A percentile compares a stretch with the other conserved stretches of the same genome.
These are phyloP conservation scores for Yarrowia yakushimensis DNA, from an alignment of 805 yeast species.

Conservation along the genomic window DNA sequence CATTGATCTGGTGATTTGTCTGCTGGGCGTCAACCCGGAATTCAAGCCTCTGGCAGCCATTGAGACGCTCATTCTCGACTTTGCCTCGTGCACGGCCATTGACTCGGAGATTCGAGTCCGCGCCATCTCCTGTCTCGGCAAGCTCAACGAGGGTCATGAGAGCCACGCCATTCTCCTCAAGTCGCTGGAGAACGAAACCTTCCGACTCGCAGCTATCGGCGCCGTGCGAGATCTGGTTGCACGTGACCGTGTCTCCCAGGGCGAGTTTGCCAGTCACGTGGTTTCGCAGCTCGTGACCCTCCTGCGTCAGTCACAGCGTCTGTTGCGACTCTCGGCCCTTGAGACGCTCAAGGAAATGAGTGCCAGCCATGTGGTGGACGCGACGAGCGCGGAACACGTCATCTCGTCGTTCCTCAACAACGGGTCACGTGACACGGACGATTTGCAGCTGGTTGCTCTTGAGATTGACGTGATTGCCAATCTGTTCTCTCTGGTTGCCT, in stretches of 20 bases:
- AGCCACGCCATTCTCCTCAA: not conserved
- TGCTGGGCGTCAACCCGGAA: not conserved
- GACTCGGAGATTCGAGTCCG: slow-evolving; percentile 41
- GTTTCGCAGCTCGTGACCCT: slow-evolving; percentile 29
- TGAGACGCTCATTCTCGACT: slow-evolving; percentile 37
- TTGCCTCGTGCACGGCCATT: slow-evolving; percentile 38
- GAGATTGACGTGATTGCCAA: slow-evolving; percentile 5
- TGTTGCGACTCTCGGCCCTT: slow-evolving; percentile 32
- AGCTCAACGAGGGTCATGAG: slow-evolving; percentile 26
- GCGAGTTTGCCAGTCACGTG: slow-evolving; percentile 30
- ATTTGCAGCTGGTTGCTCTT: slow-evolving; percentile 13
- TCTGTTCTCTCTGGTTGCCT: not conserved
- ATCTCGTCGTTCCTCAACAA: not conserved
- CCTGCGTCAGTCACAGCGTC: slow-evolving; percentile 31
- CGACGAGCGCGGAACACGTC: not conserved
- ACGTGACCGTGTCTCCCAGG: slow-evolving; percentile 27
- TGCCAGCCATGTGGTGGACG: slow-evolving; percentile 8
- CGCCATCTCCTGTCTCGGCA: slow-evolving; percentile 39
- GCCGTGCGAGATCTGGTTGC: slow-evolving; percentile 33
- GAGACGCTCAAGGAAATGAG: slow-evolving; percentile 28
- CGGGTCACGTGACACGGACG: not conserved
- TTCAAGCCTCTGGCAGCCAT: slow-evolving; percentile 26
- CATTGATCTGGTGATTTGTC: not conserved
- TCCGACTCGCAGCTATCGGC: slow-evolving; percentile 37
- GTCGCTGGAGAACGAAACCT: slow-evolving; percentile 39